Conservation (phyloP, 78 protist genomes). For the Pigoraptor vietnamica region DNA sequence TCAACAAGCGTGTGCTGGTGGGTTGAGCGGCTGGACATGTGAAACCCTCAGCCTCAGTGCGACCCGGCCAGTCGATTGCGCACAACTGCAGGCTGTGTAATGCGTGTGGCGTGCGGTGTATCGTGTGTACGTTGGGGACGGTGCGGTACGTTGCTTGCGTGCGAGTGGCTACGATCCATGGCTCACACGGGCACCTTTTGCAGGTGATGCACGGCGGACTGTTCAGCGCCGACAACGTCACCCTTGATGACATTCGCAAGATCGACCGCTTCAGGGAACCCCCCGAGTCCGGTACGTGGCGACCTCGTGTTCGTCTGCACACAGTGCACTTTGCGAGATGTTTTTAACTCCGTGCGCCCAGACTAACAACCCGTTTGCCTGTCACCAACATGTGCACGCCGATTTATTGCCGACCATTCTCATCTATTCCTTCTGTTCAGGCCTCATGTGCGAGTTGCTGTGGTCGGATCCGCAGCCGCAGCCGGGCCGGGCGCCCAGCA, state of each 20-base stretch:
- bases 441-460: conserved; percentile 80
- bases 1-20: conserved; percentile 17
- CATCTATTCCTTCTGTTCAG: not conserved
- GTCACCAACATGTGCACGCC: not conserved
- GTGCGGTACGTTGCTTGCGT: too few species aligned
- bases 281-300: conserved; percentile 55
- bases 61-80: not conserved
- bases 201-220: conserved; percentile 86
- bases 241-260: conserved; percentile 70
- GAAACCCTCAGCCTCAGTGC: not conserved
- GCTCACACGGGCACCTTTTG: too few species aligned
- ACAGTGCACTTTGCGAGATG: not conserved
- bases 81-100: too few species aligned
- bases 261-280: conserved; percentile 63
- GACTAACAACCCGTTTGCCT: not conserved
- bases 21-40: not conserved
- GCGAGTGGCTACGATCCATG: too few species aligned
- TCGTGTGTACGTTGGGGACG: too few species aligned
- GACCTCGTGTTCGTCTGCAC: not conserved
- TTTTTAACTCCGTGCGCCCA: not conserved
- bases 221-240: conserved; percentile 71
- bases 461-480: conserved; percentile 88
- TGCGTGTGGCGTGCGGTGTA: too few species aligned
- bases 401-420: not conserved
- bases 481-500: conserved; percentile 72